A percentile compares a stretch with the other conserved stretches of the same genome.
phyloP scores from a whole-genome alignment of 1,284 basidiomycete species.

The Malassezia globosa region DNA sequence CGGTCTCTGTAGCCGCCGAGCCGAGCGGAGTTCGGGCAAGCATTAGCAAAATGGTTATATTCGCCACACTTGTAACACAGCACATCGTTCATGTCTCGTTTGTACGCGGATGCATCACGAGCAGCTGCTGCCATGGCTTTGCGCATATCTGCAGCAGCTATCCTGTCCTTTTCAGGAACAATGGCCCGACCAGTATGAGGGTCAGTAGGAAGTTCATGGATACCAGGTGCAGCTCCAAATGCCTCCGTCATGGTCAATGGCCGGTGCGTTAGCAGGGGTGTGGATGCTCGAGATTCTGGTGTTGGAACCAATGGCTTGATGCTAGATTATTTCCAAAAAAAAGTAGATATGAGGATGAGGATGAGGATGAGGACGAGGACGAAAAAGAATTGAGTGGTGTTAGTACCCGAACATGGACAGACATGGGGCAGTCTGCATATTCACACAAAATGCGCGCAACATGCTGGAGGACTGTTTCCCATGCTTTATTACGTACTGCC shows the following conservation, averaged over 20 bases:
- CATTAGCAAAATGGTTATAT: conserved; percentile 42
- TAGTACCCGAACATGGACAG: no score
- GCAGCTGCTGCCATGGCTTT: conserved; percentile 15
- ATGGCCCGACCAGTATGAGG: conserved; percentile 14
- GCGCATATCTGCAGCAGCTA: conserved; percentile 5
- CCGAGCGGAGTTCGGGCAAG: conserved; percentile 32
- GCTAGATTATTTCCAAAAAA: conserved; percentile 18
- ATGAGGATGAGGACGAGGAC: no score
- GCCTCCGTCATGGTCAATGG: conserved; percentile 40
- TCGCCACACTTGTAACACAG: conserved; percentile 45
- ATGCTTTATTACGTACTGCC: conserved; percentile 53
- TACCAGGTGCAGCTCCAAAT: conserved; percentile 22
- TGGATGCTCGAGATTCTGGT: conserved; percentile 31
- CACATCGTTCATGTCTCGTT: conserved; percentile 31
- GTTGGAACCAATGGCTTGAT: conserved; percentile 41
- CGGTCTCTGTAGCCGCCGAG: conserved; percentile 20
- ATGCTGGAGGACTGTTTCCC: no score
- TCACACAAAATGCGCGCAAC: no score
- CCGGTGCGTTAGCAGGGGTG: conserved; percentile 38
- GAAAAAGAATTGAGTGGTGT: no score
- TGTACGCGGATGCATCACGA: conserved; percentile 14
- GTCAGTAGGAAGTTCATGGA: conserved; percentile 16
- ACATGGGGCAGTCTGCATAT: neutral
- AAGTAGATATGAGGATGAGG: no score
- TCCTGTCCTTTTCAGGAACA: conserved; percentile 3